Evolutionary conservation across 768 basidiomycete genomes (phyloP), one percentile per base, ranked within the genome.

Genomic region (Rhodotorula paludigena): DNA sequence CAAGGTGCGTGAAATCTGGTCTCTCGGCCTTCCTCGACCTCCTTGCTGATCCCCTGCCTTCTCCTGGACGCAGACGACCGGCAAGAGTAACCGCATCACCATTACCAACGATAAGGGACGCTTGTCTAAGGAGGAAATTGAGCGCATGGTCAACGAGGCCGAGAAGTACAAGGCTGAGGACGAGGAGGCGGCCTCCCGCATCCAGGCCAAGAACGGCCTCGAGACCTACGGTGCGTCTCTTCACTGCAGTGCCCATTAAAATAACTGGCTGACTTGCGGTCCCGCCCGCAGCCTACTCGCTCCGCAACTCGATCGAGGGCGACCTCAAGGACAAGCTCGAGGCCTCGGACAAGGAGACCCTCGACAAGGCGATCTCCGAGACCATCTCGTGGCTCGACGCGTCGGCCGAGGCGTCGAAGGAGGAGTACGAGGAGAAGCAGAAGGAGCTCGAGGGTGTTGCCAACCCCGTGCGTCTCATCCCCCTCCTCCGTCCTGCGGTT

Each of bases 41-140:
- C 41, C 48, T 38, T 36, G 5, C 28, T n/a, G 11, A 36, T 33
- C 25, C 76, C 44, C 44, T 14, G 8, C 21, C 15, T 23, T 76
- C 78, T 94, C 77, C 79, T 94, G 77, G 94, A 92, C 80, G 93
- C 96, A 94, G 84, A 93, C 91, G 18, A 96, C 93, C 63, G 93
- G 93, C 74, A 96, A 97, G 82, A 91, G 89, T 62, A 90, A 87
- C 79, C 73, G 73, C 64, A 73, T 74, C 78, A 92, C 90, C 68
- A 92, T 92, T 80, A 92, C 89, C 75, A 92, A 92, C 79, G 92
- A 96, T 83, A 93, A 97, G 83, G 92, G 92, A 51, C 91, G 93
- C 80, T 81, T 98, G 74, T 92, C 89, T 71, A 90, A 94, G 82
- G 93, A 97, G 80, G 93, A 97, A 78, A 97, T 97, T 69, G 93